A percentile compares a stretch with the other conserved stretches of the same genome.
Evolutionary conservation across 75 land plant genomes (phyloP).

Genomic region (Cunninghamia lanceolata): DNA sequence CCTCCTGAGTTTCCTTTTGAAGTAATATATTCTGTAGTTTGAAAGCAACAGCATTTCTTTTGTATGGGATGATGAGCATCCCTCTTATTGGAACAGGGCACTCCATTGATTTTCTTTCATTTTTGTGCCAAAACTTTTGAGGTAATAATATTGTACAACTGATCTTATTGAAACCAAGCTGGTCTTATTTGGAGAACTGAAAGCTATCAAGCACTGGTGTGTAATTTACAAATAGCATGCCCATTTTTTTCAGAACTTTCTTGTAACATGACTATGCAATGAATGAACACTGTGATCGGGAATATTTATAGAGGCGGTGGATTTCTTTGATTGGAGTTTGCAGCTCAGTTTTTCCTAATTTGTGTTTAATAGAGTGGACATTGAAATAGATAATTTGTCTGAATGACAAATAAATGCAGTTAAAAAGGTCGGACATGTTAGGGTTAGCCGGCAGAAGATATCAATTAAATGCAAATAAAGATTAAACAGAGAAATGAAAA

Average conservation of each 20-base stretch:
- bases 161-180: background rate
- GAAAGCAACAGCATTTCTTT: background rate
- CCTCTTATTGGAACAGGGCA: background rate
- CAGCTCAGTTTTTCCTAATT: background rate
- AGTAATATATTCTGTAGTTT: background rate
- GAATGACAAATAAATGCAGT: background rate
- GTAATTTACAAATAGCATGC: background rate
- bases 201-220: background rate
- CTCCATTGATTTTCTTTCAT: background rate
- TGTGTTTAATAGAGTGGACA: background rate
- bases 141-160: background rate
- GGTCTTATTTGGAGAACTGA: background rate
- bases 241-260: background rate
- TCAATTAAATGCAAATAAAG: too few species aligned
- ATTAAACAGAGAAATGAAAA: too few species aligned
- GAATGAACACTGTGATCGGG: background rate
- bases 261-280: background rate
- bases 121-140: background rate
- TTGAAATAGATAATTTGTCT: background rate
- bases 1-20: background rate
- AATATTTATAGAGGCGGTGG: too few species aligned
- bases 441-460: too few species aligned
- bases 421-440: too few species aligned
- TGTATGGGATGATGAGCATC: background rate
- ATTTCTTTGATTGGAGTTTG: too few species aligned